These are phyloP conservation scores for Neofusicoccum parvum DNA, from an alignment of 2,329 filamentous ascomycete species.

Conservation along the genomic window DNA sequence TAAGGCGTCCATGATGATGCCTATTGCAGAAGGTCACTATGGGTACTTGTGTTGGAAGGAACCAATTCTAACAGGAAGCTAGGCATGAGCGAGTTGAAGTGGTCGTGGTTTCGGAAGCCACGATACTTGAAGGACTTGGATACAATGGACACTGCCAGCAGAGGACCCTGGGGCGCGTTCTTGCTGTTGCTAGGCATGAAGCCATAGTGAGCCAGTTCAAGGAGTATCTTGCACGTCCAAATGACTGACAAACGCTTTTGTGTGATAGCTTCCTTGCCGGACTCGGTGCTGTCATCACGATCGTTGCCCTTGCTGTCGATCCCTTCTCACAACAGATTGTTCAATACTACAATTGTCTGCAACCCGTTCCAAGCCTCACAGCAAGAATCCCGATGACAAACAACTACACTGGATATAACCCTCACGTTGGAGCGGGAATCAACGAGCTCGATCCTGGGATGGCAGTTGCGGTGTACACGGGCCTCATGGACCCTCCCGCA, in stretches of 20 bases:
- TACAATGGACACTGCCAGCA: neutral
- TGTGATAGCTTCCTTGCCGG: neutral
- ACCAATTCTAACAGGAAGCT: neutral
- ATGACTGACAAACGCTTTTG: neutral
- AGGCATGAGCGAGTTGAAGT: neutral
- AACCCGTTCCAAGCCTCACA: neutral
- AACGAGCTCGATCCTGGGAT: neutral
- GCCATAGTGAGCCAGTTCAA: neutral
- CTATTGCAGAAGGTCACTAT: neutral
- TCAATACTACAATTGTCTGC: neutral
- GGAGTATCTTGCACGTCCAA: neutral
- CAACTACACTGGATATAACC: neutral
- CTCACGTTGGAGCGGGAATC: no score
- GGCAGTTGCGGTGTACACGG: neutral
- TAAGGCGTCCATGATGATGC: neutral
- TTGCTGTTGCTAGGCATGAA: neutral
- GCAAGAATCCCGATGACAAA: neutral
- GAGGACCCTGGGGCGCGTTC: neutral
- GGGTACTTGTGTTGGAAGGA: neutral
- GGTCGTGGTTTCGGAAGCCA: neutral
- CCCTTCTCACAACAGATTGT: neutral
- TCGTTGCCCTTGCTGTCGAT: neutral
- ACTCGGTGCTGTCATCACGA: neutral
- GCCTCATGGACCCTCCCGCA: neutral
- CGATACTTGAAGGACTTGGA: neutral